Evolutionary conservation across 164 flowering plant species (phyloP).

Genomic region (Vitis labrusca): DNA sequence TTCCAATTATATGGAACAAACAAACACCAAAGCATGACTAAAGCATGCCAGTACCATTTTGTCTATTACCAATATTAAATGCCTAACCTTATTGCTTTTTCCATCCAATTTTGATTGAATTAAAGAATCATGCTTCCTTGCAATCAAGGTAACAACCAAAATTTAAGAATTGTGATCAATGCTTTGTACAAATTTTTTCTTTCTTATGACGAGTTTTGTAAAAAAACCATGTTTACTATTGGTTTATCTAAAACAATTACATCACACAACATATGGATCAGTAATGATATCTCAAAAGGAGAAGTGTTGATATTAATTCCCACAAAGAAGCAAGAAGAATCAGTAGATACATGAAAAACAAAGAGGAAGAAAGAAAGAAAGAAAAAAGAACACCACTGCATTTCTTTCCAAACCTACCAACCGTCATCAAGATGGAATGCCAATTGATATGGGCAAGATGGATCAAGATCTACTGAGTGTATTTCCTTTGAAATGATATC

Average conservation of each 20-base stretch:
- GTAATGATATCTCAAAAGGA: too few relatives aligned
- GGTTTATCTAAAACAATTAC: background rate
- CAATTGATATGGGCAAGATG: constrained; percentile 78
- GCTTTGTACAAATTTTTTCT: background rate
- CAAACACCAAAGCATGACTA: too few relatives aligned
- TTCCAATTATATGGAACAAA: too few relatives aligned
- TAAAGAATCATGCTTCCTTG: background rate
- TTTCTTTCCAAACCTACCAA: constrained; percentile 58
- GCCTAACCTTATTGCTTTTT: too few relatives aligned
- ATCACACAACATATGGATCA: background rate
- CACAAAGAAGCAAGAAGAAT: too few relatives aligned
- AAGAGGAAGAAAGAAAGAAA: background rate
- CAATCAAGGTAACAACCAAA: background rate
- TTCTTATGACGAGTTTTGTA: background rate
- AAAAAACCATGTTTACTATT: background rate
- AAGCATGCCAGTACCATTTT: too few relatives aligned
- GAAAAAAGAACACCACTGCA: background rate
- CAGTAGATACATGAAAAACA: background rate
- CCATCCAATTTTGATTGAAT: too few relatives aligned
- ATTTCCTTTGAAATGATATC: constrained; percentile 64
- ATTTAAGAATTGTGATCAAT: background rate
- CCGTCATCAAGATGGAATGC: constrained; percentile 96
- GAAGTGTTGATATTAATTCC: too few relatives aligned
- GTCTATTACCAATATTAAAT: too few relatives aligned
- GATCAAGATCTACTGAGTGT: constrained; percentile 76